Evolutionary conservation across 768 basidiomycete genomes (phyloP).

Genomic region (Lepiota brunneoincarnata): DNA sequence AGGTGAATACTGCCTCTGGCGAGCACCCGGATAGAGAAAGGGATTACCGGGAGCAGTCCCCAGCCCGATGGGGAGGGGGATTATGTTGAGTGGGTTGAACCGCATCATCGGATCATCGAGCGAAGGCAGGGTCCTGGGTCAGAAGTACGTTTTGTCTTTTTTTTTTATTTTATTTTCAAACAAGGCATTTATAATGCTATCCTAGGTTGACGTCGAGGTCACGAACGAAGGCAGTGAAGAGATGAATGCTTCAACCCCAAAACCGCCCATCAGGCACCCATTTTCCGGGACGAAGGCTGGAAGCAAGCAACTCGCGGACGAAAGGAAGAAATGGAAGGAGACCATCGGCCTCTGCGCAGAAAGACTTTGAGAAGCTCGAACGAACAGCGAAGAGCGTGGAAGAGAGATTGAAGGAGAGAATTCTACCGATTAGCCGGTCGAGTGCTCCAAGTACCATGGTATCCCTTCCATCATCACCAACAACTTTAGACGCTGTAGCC

Average conservation of each 20-base stretch:
- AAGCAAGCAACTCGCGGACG: slow-evolving; percentile 17
- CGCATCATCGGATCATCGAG: slow-evolving; percentile 24
- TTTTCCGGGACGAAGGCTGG: slow-evolving; percentile 23
- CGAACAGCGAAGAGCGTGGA: slow-evolving; percentile 17
- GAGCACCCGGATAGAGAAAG: slow-evolving; percentile 1
- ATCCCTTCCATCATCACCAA: slow-evolving; percentile 11
- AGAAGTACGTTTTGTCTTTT: slow-evolving; percentile 27
- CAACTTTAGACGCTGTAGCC: slow-evolving; percentile 15
- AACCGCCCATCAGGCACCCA: slow-evolving; percentile 63
- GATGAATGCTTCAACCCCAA: slow-evolving; percentile 25
- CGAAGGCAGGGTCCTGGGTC: slow-evolving; percentile 20
- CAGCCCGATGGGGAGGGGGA: slow-evolving; percentile 20
- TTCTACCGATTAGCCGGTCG: neutral
- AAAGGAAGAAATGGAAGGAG: slow-evolving; percentile 18
- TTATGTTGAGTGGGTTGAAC: slow-evolving; percentile 26
- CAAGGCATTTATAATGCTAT: neutral
- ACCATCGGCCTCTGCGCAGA: slow-evolving; percentile 19
- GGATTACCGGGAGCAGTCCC: slow-evolving; percentile 16
- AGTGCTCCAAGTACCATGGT: slow-evolving; percentile 1
- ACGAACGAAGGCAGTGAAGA: neutral
- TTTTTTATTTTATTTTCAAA: neutral
- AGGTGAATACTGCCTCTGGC: neutral
- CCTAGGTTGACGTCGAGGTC: slow-evolving; percentile 8
- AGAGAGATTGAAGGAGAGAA: slow-evolving; percentile 13
- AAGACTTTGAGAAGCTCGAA: slow-evolving; percentile 23